These are phyloP conservation scores for Raffaelea arxii DNA, from an alignment of 2,329 filamentous ascomycete genomes.

Conservation along the genomic window DNA sequence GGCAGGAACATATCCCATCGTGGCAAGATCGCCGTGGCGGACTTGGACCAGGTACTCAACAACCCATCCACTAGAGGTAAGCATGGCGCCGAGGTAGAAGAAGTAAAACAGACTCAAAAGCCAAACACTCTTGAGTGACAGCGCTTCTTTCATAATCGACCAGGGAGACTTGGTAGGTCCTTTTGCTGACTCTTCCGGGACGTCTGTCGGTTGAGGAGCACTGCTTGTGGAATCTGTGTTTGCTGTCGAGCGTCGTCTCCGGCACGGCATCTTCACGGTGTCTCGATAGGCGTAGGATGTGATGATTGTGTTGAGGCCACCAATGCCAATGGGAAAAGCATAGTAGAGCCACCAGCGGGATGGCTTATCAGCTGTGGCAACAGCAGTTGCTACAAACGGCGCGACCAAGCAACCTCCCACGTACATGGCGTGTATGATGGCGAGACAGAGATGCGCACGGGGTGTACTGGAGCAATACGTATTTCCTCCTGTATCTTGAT, in stretches of 20 bases:
- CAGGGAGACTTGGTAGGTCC: too few species aligned
- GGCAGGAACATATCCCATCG: conserved; percentile 53
- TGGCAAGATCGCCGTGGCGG: conserved; percentile 43
- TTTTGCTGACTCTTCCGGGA: too few species aligned
- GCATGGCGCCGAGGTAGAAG: conserved; percentile 46
- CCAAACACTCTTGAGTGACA: conserved; percentile 25
- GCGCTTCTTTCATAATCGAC: not conserved
- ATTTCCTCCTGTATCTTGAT: not conserved
- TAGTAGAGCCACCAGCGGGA: not conserved
- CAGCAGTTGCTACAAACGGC: conserved; percentile 42
- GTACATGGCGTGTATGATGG: conserved; percentile 56
- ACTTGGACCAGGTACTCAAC: conserved; percentile 54
- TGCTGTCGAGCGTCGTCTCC: not conserved
- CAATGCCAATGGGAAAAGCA: not conserved
- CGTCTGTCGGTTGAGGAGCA: too few species aligned
- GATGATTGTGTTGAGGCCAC: not conserved
- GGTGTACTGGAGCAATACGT: conserved; percentile 26
- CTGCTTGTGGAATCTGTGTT: too few species aligned
- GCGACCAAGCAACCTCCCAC: conserved; percentile 45
- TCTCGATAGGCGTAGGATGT: not conserved
- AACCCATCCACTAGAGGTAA: conserved; percentile 53
- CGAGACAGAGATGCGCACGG: conserved; percentile 48
- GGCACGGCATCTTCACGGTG: not conserved
- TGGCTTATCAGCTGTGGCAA: conserved; percentile 29
- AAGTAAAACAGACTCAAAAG: conserved; percentile 54